Percentiles rank a stretch among this genome's conserved stretches.
These are phyloP conservation scores for Trametes villosa DNA, from an alignment of 768 basidiomycete genomes.

Conservation along the genomic window DNA sequence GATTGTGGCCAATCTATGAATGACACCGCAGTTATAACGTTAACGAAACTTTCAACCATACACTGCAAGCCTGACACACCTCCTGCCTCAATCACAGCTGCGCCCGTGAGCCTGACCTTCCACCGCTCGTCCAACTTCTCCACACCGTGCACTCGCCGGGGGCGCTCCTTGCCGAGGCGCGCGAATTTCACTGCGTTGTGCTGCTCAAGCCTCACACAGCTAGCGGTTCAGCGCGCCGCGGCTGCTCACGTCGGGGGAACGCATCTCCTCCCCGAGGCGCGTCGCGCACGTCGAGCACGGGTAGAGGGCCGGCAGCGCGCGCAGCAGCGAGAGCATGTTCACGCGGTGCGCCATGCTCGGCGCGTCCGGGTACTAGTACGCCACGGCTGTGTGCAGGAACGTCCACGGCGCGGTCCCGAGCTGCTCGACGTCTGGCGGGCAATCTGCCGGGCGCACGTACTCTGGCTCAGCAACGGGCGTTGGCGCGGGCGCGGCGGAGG, in stretches of 20 bases:
- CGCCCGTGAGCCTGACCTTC: slow-evolving; percentile 88
- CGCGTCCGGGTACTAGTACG: slow-evolving; percentile 90
- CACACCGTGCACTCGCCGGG: slow-evolving; percentile 75
- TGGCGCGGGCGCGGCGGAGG: slow-evolving; percentile 9
- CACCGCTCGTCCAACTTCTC: slow-evolving; percentile 82
- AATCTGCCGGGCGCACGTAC: slow-evolving; percentile 59
- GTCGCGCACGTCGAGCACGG: slow-evolving; percentile 86
- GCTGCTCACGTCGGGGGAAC: slow-evolving; percentile 81
- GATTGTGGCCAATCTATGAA: too few relatives aligned
- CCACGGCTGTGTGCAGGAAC: slow-evolving; percentile 93
- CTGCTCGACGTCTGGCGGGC: slow-evolving; percentile 89
- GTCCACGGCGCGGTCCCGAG: slow-evolving; percentile 96
- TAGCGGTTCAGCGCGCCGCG: slow-evolving; percentile 72
- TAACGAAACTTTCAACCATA: too few relatives aligned
- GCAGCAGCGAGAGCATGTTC: slow-evolving; percentile 82
- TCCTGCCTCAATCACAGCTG: slow-evolving; percentile 85
- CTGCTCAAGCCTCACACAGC: slow-evolving; percentile 88
- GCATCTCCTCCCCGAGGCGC: slow-evolving; percentile 77
- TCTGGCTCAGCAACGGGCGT: slow-evolving; percentile 26
- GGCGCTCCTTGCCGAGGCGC: slow-evolving; percentile 79
- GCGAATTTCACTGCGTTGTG: slow-evolving; percentile 95
- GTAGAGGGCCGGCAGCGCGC: slow-evolving; percentile 80
- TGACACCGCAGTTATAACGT: too few relatives aligned
- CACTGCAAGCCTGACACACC: too few relatives aligned
- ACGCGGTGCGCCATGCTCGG: slow-evolving; percentile 77